Evolutionary conservation across 1,139 yeast species (phyloP).

Genomic region (Nakaseomyces uthaithaninus): DNA sequence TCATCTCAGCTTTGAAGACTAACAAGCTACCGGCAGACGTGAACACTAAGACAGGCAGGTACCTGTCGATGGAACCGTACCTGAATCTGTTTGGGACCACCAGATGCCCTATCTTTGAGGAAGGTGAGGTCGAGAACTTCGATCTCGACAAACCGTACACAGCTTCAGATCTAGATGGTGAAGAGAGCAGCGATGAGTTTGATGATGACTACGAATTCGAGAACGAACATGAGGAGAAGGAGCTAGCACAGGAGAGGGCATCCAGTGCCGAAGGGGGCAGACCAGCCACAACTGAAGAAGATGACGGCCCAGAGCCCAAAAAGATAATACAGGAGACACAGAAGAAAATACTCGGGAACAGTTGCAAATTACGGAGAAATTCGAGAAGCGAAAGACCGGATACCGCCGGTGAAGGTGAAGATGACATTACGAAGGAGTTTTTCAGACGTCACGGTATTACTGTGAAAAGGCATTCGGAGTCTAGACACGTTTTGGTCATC

Average conservation of each 20-base stretch:
- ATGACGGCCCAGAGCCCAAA: conserved; percentile 4
- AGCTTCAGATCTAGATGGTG: conserved; percentile 25
- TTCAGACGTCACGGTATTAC: conserved; percentile 35
- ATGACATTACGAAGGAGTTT: conserved; percentile 10
- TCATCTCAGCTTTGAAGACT: conserved; percentile 49
- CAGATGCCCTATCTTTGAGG: conserved; percentile 43
- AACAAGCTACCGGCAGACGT: conserved; percentile 49
- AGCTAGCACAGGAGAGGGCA: not conserved
- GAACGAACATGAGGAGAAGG: not conserved
- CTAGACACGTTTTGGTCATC: conserved; percentile 48
- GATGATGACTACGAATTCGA: conserved; percentile 9
- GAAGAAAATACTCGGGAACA: not conserved
- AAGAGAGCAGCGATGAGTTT: conserved; percentile 8
- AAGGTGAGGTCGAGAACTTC: conserved; percentile 28
- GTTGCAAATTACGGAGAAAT: not conserved
- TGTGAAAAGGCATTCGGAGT: conserved; percentile 30
- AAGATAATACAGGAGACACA: conserved; percentile 1
- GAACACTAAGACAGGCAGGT: conserved; percentile 41
- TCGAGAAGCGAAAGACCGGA: not conserved
- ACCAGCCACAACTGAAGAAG: too few species aligned
- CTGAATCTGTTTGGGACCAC: conserved; percentile 60
- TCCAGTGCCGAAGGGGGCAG: not conserved
- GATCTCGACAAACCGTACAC: conserved; percentile 28
- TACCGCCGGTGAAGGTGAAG: not conserved
- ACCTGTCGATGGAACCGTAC: conserved; percentile 62